A percentile compares a stretch with the other conserved stretches of the same genome.
phyloP scores from a whole-genome alignment of 1,139 yeast genomes.

The Blastobotrys petasosporus region DNA sequence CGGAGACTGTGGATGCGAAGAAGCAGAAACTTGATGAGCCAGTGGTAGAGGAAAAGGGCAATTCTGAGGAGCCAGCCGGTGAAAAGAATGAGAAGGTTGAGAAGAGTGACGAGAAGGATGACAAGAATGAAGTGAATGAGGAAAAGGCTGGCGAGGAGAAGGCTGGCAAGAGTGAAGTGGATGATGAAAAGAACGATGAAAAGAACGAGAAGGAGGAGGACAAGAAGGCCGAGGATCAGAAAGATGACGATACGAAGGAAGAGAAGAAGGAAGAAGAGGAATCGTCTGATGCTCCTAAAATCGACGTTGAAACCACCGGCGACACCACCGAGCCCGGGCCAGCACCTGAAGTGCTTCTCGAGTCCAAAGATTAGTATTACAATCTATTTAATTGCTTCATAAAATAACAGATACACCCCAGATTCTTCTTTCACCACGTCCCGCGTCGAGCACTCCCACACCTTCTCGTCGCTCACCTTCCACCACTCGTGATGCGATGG shows the following conservation, averaged over 20 bases:
- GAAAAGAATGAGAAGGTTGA: constrained; percentile 1
- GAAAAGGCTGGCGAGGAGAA: not conserved
- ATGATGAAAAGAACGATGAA: not conserved
- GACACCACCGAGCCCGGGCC: not conserved
- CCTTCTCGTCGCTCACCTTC: constrained; percentile 74
- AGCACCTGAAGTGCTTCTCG: not conserved
- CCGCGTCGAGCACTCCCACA: constrained; percentile 54
- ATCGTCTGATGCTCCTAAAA: not conserved
- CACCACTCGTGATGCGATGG: constrained; percentile 47
- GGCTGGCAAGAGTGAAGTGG: not conserved
- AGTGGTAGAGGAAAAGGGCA: constrained; percentile 4
- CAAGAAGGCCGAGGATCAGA: constrained; percentile 1
- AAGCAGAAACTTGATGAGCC: constrained; percentile 10
- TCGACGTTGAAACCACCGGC: not conserved
- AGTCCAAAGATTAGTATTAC: not conserved
- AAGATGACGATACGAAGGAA: not conserved
- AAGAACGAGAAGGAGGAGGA: constrained; percentile 2
- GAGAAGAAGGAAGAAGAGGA: constrained; percentile 5
- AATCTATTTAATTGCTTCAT: constrained; percentile 39
- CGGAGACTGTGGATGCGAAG: constrained; percentile 10
- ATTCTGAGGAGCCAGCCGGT: constrained; percentile 1
- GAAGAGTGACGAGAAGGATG: not conserved
- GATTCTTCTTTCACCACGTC: constrained; percentile 63
- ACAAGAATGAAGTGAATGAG: not conserved
- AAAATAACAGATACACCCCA: constrained; percentile 78